Evolutionary conservation across 106 monocot species (phyloP).

Genomic region (Dendrobium catenatum): DNA sequence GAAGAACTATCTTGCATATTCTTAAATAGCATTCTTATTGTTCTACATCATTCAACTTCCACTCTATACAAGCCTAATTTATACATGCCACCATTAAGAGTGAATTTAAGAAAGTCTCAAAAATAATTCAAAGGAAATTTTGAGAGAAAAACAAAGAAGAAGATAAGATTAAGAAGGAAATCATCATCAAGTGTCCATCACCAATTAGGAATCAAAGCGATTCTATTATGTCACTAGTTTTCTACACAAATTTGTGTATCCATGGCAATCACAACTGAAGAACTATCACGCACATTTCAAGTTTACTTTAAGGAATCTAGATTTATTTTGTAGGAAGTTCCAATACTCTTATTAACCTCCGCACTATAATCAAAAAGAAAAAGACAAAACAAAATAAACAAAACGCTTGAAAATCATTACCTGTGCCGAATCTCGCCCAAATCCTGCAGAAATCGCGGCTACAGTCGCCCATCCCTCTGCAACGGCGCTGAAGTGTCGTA

Average conservation of each 20-base stretch:
- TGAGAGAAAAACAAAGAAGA: background rate
- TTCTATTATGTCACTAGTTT: background rate
- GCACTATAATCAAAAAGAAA: no score
- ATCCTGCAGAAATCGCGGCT: no score
- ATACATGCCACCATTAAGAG: background rate
- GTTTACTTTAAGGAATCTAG: background rate
- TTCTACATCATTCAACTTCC: background rate
- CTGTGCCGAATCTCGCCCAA: no score
- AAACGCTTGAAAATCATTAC: no score
- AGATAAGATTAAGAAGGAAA: background rate
- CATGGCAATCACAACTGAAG: background rate
- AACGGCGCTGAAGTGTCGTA: no score
- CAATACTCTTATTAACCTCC: background rate
- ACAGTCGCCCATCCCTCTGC: no score
- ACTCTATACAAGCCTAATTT: background rate
- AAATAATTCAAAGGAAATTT: background rate
- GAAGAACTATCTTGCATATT: no score
- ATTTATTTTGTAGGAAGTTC: background rate
- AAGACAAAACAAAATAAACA: no score
- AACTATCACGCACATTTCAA: background rate
- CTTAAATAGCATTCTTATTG: no score
- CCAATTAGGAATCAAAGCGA: background rate
- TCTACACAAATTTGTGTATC: background rate
- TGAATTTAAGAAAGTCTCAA: background rate
- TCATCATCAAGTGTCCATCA: background rate